phyloP scores from a whole-genome alignment of 2,329 filamentous ascomycete genomes.

The Hortaea werneckii region DNA sequence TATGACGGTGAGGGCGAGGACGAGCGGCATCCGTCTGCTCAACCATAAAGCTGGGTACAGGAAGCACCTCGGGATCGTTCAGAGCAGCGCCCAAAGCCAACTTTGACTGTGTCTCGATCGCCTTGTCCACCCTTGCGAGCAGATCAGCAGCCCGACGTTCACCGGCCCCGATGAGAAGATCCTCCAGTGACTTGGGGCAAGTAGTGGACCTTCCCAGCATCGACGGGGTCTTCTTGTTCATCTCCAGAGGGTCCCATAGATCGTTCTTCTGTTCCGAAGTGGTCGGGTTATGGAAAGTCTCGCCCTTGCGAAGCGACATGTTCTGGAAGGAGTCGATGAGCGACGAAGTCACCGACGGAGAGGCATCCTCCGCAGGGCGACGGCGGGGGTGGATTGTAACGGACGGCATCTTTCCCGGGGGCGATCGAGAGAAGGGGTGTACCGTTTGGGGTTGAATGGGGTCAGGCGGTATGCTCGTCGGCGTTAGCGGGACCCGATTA shows the following conservation, averaged over 20 bases:
- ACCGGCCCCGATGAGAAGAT: slow-evolving; percentile 36
- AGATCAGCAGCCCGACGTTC: slow-evolving; percentile 36
- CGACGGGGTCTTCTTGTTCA: slow-evolving; percentile 20
- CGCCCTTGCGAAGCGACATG: slow-evolving; percentile 39
- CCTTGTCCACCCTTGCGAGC: slow-evolving; percentile 36
- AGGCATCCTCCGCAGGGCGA: slow-evolving; percentile 29
- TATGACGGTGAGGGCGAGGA: slow-evolving; percentile 40
- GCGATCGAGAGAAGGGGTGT: slow-evolving; percentile 11
- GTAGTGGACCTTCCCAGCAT: slow-evolving; percentile 40
- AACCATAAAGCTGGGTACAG: slow-evolving; percentile 36
- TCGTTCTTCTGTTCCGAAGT: slow-evolving; percentile 30
- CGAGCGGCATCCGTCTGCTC: slow-evolving; percentile 19
- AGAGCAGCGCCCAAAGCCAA: slow-evolving; percentile 30
- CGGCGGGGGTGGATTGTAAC: slow-evolving; percentile 35
- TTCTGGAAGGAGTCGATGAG: slow-evolving; percentile 28
- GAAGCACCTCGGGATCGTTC: slow-evolving; percentile 39
- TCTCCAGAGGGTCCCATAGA: slow-evolving; percentile 27
- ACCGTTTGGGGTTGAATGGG: slow-evolving; percentile 5
- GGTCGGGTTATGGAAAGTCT: slow-evolving; percentile 39
- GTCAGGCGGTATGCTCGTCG: slow-evolving; percentile 3
- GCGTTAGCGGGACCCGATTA: slow-evolving; percentile 2
- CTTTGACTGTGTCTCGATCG: slow-evolving; percentile 27
- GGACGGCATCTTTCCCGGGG: slow-evolving; percentile 15
- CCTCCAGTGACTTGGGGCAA: slow-evolving; percentile 38
- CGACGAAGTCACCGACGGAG: slow-evolving; percentile 26